These are phyloP conservation scores for Clarireedia monteithiana DNA, from an alignment of 2,329 filamentous ascomycete genomes.

Conservation along the genomic window DNA sequence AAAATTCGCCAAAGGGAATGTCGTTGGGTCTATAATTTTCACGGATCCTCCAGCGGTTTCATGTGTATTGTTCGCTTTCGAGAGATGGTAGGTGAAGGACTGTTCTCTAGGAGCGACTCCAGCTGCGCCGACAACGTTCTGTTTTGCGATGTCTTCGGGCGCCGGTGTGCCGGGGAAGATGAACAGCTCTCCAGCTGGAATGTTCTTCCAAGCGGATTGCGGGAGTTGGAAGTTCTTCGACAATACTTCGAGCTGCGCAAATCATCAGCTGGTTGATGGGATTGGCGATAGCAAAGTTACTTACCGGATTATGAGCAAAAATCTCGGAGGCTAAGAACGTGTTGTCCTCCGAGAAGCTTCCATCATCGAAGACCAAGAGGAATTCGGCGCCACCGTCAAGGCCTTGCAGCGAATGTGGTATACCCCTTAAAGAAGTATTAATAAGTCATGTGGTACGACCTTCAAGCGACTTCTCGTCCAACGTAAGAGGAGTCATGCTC, in stretches of 20 bases:
- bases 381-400: slow-evolving; percentile 60
- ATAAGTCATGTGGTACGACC: neutral
- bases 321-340: slow-evolving; percentile 65
- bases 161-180: slow-evolving; percentile 46
- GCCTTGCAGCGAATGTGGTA: slow-evolving; percentile 71
- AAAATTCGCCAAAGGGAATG: slow-evolving; percentile 66
- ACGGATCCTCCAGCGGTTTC: slow-evolving; percentile 64
- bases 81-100: slow-evolving; percentile 44
- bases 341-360: slow-evolving; percentile 56
- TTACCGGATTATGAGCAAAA: slow-evolving; percentile 45
- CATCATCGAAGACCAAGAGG: slow-evolving; percentile 54
- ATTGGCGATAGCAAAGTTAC: neutral
- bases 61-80: slow-evolving; percentile 60
- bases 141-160: slow-evolving; percentile 37
- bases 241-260: slow-evolving; percentile 36
- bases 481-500: neutral
- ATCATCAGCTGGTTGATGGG: slow-evolving; percentile 10
- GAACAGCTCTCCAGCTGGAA: slow-evolving; percentile 41
- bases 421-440: slow-evolving; percentile 40
- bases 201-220: slow-evolving; percentile 38
- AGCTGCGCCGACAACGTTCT: slow-evolving; percentile 40
- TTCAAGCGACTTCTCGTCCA: neutral
- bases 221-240: slow-evolving; percentile 47
- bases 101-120: slow-evolving; percentile 33
- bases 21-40: slow-evolving; percentile 67